A percentile compares a stretch with the other conserved stretches of the same genome.
These are phyloP conservation scores for Mortierella antarctica DNA, from an alignment of 192 early-diverging fungal genomes.

Conservation along the genomic window DNA sequence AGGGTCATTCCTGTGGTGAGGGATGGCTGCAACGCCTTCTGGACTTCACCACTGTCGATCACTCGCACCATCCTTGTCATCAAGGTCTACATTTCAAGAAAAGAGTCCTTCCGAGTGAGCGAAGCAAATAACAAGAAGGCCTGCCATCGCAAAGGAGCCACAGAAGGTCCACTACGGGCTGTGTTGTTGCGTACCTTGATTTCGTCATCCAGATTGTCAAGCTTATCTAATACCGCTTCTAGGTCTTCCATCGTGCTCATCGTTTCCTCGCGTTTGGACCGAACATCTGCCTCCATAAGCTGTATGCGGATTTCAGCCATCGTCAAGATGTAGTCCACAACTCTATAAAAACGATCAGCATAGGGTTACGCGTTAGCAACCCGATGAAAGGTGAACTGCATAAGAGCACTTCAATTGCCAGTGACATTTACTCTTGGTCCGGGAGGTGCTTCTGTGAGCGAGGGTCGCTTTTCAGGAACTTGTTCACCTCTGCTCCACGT, in stretches of 20 bases:
- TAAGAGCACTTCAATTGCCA: no score
- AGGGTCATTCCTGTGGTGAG: slow-evolving; percentile 22
- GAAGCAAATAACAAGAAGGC: not conserved
- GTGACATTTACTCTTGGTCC: no score
- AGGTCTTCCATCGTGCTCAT: slow-evolving; percentile 9
- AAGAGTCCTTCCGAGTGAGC: not conserved
- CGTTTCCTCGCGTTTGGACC: slow-evolving; percentile 1
- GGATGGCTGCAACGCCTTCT: slow-evolving; percentile 18
- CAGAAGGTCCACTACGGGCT: not conserved
- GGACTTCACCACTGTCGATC: slow-evolving; percentile 23
- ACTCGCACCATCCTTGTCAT: slow-evolving; percentile 3
- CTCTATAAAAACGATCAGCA: not conserved
- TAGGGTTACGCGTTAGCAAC: no score
- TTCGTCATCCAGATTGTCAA: slow-evolving; percentile 22
- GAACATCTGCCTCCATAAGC: not conserved
- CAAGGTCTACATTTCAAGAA: not conserved
- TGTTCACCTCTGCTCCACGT: not conserved
- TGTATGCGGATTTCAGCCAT: not conserved
- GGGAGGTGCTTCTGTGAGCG: no score
- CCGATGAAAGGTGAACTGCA: no score
- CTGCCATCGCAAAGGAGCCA: not conserved
- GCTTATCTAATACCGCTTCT: slow-evolving; percentile 4
- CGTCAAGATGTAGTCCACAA: slow-evolving; percentile 2
- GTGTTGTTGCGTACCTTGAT: slow-evolving; percentile 10
- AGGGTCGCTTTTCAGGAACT: not conserved